phyloP scores from a whole-genome alignment of 306 rosid genomes.

The Malus sylvestris region DNA sequence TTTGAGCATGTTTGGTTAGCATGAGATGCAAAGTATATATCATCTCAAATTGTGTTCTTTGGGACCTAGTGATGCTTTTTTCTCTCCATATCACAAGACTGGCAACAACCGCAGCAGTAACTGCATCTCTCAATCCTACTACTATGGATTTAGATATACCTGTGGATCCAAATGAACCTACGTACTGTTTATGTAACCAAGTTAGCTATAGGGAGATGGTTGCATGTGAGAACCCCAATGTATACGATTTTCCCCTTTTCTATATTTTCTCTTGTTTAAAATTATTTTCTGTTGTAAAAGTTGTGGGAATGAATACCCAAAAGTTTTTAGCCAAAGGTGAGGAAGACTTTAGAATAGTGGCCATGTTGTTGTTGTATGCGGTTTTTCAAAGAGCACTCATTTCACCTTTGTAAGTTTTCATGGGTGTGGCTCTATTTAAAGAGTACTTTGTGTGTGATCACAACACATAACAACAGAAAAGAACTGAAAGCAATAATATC shows the following conservation, averaged over 20 bases:
- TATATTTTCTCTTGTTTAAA: not conserved
- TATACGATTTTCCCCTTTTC: conserved; percentile 5
- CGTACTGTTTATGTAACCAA: conserved; percentile 53
- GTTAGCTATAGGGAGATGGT: conserved; percentile 60
- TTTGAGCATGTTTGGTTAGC: not conserved
- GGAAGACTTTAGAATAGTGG: too few species aligned
- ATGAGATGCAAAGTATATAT: not conserved
- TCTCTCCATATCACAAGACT: conserved; percentile 33
- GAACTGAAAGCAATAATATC: too few species aligned
- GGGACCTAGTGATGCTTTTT: not conserved
- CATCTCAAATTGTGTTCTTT: not conserved
- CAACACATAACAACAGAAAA: too few species aligned
- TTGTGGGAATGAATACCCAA: too few species aligned
- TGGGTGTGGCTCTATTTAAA: too few species aligned
- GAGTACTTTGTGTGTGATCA: too few species aligned
- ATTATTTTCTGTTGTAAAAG: too few species aligned
- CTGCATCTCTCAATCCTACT: conserved; percentile 29
- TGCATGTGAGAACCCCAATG: conserved; percentile 56
- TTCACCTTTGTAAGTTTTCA: too few species aligned
- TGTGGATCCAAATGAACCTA: conserved; percentile 57
- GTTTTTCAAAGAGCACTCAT: too few species aligned
- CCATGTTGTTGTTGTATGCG: too few species aligned
- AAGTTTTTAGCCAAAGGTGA: too few species aligned
- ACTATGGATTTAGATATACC: conserved; percentile 47
- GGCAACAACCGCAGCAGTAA: conserved; percentile 11